A percentile compares a stretch with the other conserved stretches of the same genome.
Conservation (phyloP, 805 yeast species). For the Sporopachydermia lactativora region DNA sequence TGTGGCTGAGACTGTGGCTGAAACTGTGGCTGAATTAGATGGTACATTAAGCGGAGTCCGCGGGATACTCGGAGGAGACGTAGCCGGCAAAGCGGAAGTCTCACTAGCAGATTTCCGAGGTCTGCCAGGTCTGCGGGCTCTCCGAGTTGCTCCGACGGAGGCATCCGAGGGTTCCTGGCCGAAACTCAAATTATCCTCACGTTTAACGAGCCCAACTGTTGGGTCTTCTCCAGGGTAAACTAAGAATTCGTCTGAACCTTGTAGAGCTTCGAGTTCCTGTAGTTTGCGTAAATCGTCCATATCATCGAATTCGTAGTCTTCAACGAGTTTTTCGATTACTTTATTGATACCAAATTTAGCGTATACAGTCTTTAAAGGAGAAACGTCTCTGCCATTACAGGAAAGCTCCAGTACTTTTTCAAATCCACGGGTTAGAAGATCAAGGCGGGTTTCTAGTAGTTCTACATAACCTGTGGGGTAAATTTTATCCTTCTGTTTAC, state of each 20-base stretch:
- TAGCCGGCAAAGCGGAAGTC: no score
- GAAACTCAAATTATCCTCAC: no score
- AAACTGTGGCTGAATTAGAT: no score
- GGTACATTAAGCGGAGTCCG: no score
- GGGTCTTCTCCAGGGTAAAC: no score
- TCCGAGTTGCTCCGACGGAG: no score
- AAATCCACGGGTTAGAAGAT: constrained; percentile 35
- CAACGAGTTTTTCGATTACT: constrained; percentile 10
- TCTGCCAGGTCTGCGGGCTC: neutral
- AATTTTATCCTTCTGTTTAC: constrained; percentile 36
- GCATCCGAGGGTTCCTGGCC: no score
- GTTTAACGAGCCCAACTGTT: no score
- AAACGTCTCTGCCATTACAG: constrained; percentile 12
- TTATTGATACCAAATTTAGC: constrained; percentile 12
- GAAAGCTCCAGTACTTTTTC: constrained; percentile 20
- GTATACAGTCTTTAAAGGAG: constrained; percentile 7
- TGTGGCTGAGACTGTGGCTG: no score
- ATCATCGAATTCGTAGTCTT: constrained; percentile 4
- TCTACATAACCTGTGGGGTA: constrained; percentile 52
- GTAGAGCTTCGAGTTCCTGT: neutral
- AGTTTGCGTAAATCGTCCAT: neutral
- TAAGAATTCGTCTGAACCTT: neutral
- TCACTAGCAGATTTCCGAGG: no score
- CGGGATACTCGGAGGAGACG: no score
- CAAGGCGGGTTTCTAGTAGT: constrained; percentile 42